phyloP scores from a whole-genome alignment of 257 asterid species.

The Capsicum baccatum region DNA sequence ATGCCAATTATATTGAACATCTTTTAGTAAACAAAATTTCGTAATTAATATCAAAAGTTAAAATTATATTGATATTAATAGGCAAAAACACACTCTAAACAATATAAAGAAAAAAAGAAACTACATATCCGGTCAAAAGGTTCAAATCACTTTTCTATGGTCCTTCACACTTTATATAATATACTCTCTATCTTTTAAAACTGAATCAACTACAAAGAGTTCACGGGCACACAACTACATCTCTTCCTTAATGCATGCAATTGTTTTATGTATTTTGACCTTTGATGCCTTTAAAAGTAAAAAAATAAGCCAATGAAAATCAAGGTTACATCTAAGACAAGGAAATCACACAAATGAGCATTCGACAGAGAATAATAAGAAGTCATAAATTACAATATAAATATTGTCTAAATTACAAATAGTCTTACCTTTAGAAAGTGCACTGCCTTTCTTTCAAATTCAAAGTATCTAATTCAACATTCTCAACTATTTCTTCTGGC shows the following conservation, averaged over 20 bases:
- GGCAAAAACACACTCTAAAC: too few relatives aligned
- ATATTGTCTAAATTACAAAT: neutral
- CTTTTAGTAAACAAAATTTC: too few relatives aligned
- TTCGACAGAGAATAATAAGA: neutral
- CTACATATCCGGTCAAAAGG: too few relatives aligned
- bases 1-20: too few relatives aligned
- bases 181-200: slow-evolving; percentile 62
- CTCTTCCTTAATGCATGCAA: slow-evolving; percentile 50
- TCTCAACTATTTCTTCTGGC: slow-evolving; percentile 62
- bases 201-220: slow-evolving; percentile 69
- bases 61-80: too few relatives aligned
- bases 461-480: slow-evolving; percentile 57
- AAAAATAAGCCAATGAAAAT: neutral
- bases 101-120: too few relatives aligned
- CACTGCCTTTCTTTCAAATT: slow-evolving; percentile 68
- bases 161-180: neutral
- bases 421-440: slow-evolving; percentile 63
- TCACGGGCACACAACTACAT: slow-evolving; percentile 62
- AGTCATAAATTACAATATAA: neutral
- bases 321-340: neutral
- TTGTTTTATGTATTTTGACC: slow-evolving; percentile 58
- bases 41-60: too few relatives aligned
- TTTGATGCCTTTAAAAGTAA: slow-evolving; percentile 54
- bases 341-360: neutral
- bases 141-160: too few relatives aligned